These are phyloP conservation scores for Phytopythium sindhum DNA, from an alignment of 352 stramenopile genomes.

Conservation along the genomic window DNA sequence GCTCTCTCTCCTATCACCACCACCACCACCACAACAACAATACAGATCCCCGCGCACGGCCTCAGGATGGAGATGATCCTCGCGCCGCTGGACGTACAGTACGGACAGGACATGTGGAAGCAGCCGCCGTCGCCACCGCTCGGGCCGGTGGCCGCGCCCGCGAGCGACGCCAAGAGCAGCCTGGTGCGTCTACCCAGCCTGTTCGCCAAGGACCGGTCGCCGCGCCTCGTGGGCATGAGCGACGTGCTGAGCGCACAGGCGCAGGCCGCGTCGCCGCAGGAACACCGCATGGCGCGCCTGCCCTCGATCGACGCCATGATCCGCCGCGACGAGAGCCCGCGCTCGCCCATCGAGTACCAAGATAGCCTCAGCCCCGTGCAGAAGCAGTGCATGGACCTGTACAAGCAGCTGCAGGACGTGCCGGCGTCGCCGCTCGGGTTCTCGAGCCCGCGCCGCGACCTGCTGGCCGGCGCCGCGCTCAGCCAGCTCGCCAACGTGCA, in stretches of 20 bases:
- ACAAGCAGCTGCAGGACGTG: constrained; percentile 50
- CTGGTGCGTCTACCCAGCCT: constrained; percentile 52
- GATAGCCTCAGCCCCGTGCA: constrained; percentile 49
- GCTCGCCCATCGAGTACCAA: constrained; percentile 4
- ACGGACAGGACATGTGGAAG: constrained; percentile 25
- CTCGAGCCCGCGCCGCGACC: constrained; percentile 22
- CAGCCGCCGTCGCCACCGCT: constrained; percentile 17
- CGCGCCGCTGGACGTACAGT: constrained; percentile 51
- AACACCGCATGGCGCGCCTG: constrained; percentile 35
- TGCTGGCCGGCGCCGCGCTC: constrained; percentile 40
- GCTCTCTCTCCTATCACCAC: not conserved
- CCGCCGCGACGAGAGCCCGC: constrained; percentile 39
- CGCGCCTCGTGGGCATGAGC: constrained; percentile 59
- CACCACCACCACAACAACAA: not conserved
- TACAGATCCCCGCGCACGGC: not conserved
- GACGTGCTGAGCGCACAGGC: constrained; percentile 42
- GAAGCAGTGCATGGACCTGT: constrained; percentile 63
- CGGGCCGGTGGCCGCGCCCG: constrained; percentile 1
- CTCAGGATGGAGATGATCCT: constrained; percentile 63
- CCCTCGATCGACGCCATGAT: constrained; percentile 72
- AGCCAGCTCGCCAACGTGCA: constrained; percentile 32
- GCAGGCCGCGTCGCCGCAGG: constrained; percentile 30
- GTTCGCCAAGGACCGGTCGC: constrained; percentile 47
- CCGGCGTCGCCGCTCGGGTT: constrained; percentile 17
- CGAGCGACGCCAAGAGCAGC: constrained; percentile 20